A percentile compares a stretch with the other conserved stretches of the same genome.
Conservation (phyloP, 2,329 filamentous ascomycete genomes). For the Xylariaceae sp. region DNA sequence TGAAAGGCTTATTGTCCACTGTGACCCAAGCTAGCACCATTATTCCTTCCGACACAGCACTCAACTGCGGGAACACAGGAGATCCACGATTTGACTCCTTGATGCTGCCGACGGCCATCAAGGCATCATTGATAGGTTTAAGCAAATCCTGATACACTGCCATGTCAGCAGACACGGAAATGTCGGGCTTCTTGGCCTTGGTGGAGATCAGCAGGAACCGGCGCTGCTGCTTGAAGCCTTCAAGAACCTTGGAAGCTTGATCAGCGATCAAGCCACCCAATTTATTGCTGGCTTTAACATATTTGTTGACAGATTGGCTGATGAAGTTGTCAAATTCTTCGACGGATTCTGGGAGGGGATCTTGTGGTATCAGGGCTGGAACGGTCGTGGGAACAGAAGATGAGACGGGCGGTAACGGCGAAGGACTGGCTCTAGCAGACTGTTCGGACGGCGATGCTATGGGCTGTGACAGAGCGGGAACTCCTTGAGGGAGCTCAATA, state of each 20-base stretch:
- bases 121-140: conserved; percentile 83
- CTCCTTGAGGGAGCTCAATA: conserved; percentile 62
- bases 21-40: conserved; percentile 90
- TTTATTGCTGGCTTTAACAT: conserved; percentile 76
- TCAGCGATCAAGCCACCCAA: conserved; percentile 79
- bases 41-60: conserved; percentile 88
- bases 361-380: conserved; percentile 49
- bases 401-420: conserved; percentile 45
- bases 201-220: conserved; percentile 87
- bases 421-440: conserved; percentile 44
- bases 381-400: conserved; percentile 29
- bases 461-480: conserved; percentile 51
- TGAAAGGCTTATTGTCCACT: conserved; percentile 79
- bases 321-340: conserved; percentile 88
- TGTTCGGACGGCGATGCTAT: conserved; percentile 44
- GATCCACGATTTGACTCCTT: conserved; percentile 81
- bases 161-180: conserved; percentile 60
- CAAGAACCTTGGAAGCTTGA: conserved; percentile 66
- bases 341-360: conserved; percentile 75
- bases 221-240: conserved; percentile 82
- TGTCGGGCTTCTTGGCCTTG: conserved; percentile 89
- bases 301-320: conserved; percentile 74
- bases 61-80: conserved; percentile 79
- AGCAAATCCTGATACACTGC: conserved; percentile 76
- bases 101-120: conserved; percentile 79